phyloP scores from a whole-genome alignment of 805 yeast species.

The Candida saitoana region DNA sequence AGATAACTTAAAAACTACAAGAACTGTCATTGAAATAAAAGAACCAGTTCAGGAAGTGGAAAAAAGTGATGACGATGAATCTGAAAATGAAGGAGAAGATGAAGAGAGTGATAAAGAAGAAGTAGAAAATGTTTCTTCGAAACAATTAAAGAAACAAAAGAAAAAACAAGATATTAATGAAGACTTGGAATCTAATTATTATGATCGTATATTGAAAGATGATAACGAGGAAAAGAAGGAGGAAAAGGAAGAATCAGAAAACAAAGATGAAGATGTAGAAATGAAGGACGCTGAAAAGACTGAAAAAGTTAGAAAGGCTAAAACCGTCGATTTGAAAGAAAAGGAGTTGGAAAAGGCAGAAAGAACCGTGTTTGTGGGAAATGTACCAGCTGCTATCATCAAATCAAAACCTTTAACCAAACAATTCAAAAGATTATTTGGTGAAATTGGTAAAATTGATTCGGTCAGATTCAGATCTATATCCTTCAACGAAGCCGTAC shows the following conservation, averaged over 20 bases:
- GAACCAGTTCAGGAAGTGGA: slow-evolving; percentile 13
- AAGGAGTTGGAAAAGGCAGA: slow-evolving; percentile 79
- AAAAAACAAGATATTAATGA: slow-evolving; percentile 35
- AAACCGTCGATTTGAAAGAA: slow-evolving; percentile 56
- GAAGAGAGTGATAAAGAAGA: slow-evolving; percentile 17
- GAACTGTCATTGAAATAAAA: slow-evolving; percentile 17
- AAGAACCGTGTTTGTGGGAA: slow-evolving; percentile 84
- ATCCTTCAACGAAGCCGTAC: slow-evolving; percentile 80
- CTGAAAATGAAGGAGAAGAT: slow-evolving; percentile 20
- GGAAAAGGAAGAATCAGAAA: slow-evolving; percentile 17
- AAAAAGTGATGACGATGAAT: slow-evolving; percentile 17
- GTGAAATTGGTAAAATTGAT: slow-evolving; percentile 50
- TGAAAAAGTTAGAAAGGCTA: slow-evolving; percentile 32
- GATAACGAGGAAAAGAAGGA: slow-evolving; percentile 19
- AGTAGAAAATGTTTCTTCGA: not conserved
- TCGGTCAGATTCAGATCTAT: slow-evolving; percentile 90
- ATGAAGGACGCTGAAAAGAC: slow-evolving; percentile 8
- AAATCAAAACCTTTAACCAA: slow-evolving; percentile 59
- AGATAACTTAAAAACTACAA: slow-evolving; percentile 20
- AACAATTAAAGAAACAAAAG: slow-evolving; percentile 6
- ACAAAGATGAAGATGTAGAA: slow-evolving; percentile 13
- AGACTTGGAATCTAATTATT: slow-evolving; percentile 54
- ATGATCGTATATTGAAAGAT: slow-evolving; percentile 44
- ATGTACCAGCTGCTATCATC: slow-evolving; percentile 63
- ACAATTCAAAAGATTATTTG: slow-evolving; percentile 62